Base-by-base conservation (phyloP, 495 filamentous ascomycete species). In the Tuber calosporum region DNA sequence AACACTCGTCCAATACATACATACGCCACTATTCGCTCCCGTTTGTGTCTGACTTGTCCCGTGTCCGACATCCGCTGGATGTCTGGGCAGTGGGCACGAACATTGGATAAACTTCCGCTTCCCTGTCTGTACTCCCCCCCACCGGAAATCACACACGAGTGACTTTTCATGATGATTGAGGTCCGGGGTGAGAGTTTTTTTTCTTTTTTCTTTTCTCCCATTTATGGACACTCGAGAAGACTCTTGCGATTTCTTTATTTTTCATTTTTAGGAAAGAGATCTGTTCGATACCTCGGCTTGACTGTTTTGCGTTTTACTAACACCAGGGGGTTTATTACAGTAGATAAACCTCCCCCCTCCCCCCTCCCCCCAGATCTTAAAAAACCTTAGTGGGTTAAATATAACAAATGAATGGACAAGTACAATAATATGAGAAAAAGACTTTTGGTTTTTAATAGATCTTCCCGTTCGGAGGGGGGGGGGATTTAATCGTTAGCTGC, bases 401-500 rank as follows among this genome's bases (percentile, higher is more conserved):
- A 30, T 2, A 26, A 26, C 1, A 19, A 19, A 5, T 1, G 9
- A 4, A 43, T n/a, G n/a, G n/a, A n/a, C n/a, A n/a, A n/a, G n/a
- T n/a, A n/a, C n/a, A n/a, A n/a, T n/a, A n/a, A n/a, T n/a, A n/a
- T n/a, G n/a, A n/a, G n/a, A 26, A 26, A 53, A 13, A 26, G 7
- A 53, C 7, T 53, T 53, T 53, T 1, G n/a, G 22, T 6, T 5
- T 58, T 5, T 58, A 15, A 62, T n/a, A 30, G 5, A 13, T 30
- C 2, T 30, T 62, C 4, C 11, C 26, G 1, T n/a, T n/a, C n/a
- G n/a, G n/a, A n/a, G n/a, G n/a, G n/a, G 53, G 9, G 4, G 4
- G 15, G 13, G 4, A 3, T 3, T 0, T 30, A 30, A 4, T 4
- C 0, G 17, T 15, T 58, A 1, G n/a, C 0, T 7, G 11, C 0